phyloP scores from a whole-genome alignment of 169 alveolate genomes.

The Perkinsus chesapeaki region DNA sequence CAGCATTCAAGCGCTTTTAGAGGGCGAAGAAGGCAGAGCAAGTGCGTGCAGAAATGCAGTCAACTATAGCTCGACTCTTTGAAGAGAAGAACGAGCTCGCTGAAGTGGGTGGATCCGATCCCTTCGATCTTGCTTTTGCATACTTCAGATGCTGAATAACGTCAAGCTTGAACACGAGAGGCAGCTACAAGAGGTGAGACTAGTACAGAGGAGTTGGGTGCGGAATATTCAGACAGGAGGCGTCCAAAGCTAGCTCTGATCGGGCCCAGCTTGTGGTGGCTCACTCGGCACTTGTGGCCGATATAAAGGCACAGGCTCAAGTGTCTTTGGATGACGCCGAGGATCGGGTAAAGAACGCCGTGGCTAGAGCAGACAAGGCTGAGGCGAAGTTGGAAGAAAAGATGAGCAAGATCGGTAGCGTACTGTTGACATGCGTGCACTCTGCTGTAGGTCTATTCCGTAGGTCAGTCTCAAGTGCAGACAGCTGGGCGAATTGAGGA shows the following conservation, averaged over 20 bases:
- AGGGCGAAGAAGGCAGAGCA: neutral
- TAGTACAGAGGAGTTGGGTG: neutral
- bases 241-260: neutral
- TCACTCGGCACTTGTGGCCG: neutral
- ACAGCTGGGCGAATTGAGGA: neutral
- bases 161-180: too few species aligned
- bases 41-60: neutral
- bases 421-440: neutral
- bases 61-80: neutral
- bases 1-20: neutral
- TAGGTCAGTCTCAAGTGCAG: neutral
- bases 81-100: neutral
- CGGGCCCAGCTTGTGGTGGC: neutral
- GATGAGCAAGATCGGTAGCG: neutral
- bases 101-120: too few species aligned
- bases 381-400: neutral
- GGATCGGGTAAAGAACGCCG: neutral
- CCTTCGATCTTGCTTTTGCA: too few species aligned
- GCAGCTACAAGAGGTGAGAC: neutral
- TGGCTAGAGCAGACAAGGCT: neutral
- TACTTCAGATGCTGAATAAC: too few species aligned
- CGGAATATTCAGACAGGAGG: neutral
- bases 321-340: neutral
- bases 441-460: neutral
- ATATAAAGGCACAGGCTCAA: neutral